These are phyloP conservation scores for Lolium perenne DNA, from an alignment of 176 grass and related monocot species.

Conservation along the genomic window DNA sequence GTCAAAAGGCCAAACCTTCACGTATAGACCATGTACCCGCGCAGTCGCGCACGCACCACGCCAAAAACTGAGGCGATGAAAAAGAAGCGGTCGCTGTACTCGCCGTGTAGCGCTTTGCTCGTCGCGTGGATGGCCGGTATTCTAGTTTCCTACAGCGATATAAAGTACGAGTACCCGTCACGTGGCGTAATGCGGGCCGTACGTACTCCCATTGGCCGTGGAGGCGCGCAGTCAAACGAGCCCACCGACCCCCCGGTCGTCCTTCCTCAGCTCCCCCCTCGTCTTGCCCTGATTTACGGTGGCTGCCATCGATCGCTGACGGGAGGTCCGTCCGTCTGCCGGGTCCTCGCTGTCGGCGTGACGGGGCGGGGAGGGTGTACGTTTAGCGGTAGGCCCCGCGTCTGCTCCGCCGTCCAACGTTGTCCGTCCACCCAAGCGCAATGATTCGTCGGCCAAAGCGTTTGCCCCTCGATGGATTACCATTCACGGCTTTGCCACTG, in stretches of 20 bases:
- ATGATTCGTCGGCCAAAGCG: conserved; percentile 37
- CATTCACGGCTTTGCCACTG: conserved; percentile 40
- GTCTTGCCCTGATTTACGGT: neutral
- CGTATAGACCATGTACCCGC: neutral
- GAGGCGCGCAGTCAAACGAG: conserved; percentile 33
- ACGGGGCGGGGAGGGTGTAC: neutral
- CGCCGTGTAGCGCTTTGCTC: neutral
- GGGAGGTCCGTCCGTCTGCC: accelerated
- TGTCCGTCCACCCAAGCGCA: conserved; percentile 44
- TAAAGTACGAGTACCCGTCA: neutral
- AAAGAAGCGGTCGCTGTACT: neutral
- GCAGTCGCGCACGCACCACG: neutral
- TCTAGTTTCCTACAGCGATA: no score
- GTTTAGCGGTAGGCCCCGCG: neutral
- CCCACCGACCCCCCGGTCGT: neutral
- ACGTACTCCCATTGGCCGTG: conserved; percentile 13
- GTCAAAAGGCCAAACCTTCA: neutral
- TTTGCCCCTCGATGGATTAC: conserved; percentile 31
- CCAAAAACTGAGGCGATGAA: neutral
- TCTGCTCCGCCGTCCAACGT: conserved; percentile 42
- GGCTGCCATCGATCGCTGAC: conserved; percentile 31
- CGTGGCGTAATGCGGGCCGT: neutral
- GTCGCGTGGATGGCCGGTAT: neutral
- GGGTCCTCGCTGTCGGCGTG: neutral
- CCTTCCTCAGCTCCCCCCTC: accelerated